Conservation (phyloP, 139 green algal species). For the Tetraselmis chui region DNA sequence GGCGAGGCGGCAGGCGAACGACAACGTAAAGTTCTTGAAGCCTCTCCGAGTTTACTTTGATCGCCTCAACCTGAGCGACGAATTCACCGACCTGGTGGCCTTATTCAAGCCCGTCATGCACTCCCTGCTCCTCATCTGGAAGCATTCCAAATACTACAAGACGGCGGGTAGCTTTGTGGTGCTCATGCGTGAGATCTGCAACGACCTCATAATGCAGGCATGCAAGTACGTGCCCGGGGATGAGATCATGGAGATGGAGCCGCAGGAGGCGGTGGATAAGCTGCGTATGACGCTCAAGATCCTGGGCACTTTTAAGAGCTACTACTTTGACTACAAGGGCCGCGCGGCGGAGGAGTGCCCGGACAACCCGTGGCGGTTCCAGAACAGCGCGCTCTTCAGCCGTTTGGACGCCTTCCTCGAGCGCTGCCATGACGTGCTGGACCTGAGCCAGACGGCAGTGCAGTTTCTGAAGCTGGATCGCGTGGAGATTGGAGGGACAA, state of each 20-base stretch:
- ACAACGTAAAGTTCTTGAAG: constrained; percentile 73
- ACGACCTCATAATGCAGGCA: constrained; percentile 82
- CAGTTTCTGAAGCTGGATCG: constrained; percentile 82
- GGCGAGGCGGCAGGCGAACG: constrained; percentile 58
- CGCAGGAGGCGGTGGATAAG: constrained; percentile 75
- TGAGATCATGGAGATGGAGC: constrained; percentile 72
- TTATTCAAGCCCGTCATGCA: constrained; percentile 85
- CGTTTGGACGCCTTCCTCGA: constrained; percentile 76
- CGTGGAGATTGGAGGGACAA: constrained; percentile 81
- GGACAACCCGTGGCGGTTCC: constrained; percentile 77
- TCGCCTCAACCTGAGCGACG: constrained; percentile 60
- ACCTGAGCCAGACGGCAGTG: constrained; percentile 66
- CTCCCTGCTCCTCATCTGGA: constrained; percentile 85
- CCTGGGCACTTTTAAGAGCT: constrained; percentile 74
- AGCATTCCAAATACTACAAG: constrained; percentile 76
- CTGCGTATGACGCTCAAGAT: constrained; percentile 69
- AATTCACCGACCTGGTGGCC: constrained; percentile 62
- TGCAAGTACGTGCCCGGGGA: constrained; percentile 60
- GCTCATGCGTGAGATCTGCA: constrained; percentile 79
- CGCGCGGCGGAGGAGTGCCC: constrained; percentile 30
- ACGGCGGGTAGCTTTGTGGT: constrained; percentile 66
- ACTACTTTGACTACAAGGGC: constrained; percentile 76
- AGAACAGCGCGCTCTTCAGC: constrained; percentile 67
- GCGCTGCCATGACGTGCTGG: constrained; percentile 76
- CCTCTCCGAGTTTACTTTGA: constrained; percentile 70